Base-by-base conservation (phyloP, 139 green algal genomes). In the Picochlorum sp. region DNA sequence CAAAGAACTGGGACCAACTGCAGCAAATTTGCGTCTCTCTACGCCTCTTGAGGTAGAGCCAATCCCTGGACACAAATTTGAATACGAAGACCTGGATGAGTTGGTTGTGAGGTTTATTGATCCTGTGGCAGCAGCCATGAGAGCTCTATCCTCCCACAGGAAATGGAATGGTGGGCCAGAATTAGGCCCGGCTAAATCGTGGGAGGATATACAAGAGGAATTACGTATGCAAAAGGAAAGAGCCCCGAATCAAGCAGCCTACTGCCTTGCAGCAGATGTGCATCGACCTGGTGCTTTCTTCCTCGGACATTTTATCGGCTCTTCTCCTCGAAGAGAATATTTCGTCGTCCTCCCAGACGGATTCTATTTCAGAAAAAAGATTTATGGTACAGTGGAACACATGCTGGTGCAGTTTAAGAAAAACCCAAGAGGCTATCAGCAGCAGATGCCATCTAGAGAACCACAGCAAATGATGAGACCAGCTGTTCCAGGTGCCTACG, bases 61-160 rank as follows among this genome's bases (percentile, higher is more conserved):
- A 37, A 28, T 74, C 18, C 50, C 37, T 13, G 21, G 26, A 37
- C 56, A 67, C 21, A 60, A 72, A 6, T 69, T 83, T 73, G 65
- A 47, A 24, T 94, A 77, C 65, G 87, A 94, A 15, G 86, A 94
- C 49, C 66, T 94, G 41, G 86, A 94, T 62, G 86, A 93, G 58
- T 62, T 95, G 11, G 50, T 79, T 9, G 74, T 75, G 6, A 72
- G 73, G 28, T 90, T 79, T 66, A 77, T 86, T 45, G 75, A 86
- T 65, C 82, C 82, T 1, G 49, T 85, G 13, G 37, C 80, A 28
- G 54, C 58, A 5, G 49, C 66, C 8, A 52, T 81, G 49, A 56
- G 50, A 4, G 45, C 63, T 11, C 57, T 89, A 20, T 10, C 56
- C 18, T 24, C 15, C 7, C 73, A 85, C 66, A 71, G 81, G 58